Conservation (phyloP, 495 filamentous ascomycete genomes). For the Penicillium flavigenum region DNA sequence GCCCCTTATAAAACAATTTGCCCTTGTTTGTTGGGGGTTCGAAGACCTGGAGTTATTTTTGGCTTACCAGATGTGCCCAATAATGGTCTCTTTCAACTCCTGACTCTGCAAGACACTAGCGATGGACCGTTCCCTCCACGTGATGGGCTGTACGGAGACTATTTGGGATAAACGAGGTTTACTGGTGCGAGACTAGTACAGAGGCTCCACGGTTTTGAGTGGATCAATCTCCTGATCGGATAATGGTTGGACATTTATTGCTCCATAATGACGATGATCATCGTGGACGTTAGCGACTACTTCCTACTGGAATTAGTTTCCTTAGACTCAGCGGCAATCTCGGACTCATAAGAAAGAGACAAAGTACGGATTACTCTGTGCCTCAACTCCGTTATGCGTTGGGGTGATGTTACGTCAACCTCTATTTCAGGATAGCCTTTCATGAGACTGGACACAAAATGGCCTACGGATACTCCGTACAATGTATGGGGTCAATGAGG, state of each 20-base stretch:
- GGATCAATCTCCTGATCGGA: constrained; percentile 7
- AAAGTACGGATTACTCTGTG: not conserved
- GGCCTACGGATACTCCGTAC: not conserved
- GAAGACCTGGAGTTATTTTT: not conserved
- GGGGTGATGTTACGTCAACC: constrained; percentile 1
- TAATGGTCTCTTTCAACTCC: not conserved
- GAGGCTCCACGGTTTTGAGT: constrained; percentile 3
- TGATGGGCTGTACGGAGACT: not conserved
- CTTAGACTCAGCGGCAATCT: constrained; percentile 1
- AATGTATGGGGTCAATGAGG: not conserved
- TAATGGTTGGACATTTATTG: not conserved
- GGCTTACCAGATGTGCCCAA: not conserved
- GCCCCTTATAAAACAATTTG: not conserved
- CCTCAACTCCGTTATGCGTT: no score
- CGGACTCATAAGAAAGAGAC: not conserved
- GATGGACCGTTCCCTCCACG: constrained; percentile 4
- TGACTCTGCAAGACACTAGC: constrained; percentile 2
- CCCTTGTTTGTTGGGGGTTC: not conserved
- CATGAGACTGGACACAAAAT: not conserved
- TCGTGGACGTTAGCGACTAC: not conserved
- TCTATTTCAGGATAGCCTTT: not conserved
- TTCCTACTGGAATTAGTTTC: not conserved
- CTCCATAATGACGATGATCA: not conserved
- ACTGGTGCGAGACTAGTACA: constrained; percentile 1
- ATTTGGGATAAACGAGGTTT: not conserved